Conservation (phyloP, 208 protist species). For the Acanthamoeba lenticulata region DNA sequence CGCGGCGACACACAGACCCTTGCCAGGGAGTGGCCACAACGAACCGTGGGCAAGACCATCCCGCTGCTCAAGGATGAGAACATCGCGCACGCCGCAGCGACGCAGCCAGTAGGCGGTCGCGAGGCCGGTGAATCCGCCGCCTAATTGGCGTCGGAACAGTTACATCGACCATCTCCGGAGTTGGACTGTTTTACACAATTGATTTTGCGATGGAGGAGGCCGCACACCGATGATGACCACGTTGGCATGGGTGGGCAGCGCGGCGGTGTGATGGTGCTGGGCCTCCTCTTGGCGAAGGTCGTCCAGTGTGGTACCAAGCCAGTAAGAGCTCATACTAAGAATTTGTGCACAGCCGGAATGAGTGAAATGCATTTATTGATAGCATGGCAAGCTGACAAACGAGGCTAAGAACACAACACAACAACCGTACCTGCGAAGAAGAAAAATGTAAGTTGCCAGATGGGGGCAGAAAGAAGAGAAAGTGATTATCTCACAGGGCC, state of each 20-base stretch:
- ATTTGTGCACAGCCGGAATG: neutral
- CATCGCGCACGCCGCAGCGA: neutral
- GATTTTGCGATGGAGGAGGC: neutral
- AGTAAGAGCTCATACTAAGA: neutral
- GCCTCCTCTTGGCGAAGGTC: neutral
- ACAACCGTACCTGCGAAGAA: neutral
- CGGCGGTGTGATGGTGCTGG: neutral
- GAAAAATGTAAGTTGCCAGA: neutral
- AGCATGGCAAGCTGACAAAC: neutral
- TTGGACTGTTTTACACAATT: neutral
- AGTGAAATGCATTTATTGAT: neutral
- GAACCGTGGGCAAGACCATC: neutral
- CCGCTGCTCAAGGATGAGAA: conserved; percentile 1
- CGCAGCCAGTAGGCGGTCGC: neutral
- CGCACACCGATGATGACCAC: neutral
- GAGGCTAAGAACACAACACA: no score
- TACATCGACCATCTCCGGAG: neutral
- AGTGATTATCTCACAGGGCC: neutral
- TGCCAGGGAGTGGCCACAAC: no score
- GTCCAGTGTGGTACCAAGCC: neutral
- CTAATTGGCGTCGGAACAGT: neutral
- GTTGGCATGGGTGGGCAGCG: neutral
- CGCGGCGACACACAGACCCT: no score
- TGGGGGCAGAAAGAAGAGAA: neutral
- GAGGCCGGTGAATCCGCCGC: neutral